phyloP scores from a whole-genome alignment of 192 early-diverging fungal genomes.

The Backusella tarrabulga region DNA sequence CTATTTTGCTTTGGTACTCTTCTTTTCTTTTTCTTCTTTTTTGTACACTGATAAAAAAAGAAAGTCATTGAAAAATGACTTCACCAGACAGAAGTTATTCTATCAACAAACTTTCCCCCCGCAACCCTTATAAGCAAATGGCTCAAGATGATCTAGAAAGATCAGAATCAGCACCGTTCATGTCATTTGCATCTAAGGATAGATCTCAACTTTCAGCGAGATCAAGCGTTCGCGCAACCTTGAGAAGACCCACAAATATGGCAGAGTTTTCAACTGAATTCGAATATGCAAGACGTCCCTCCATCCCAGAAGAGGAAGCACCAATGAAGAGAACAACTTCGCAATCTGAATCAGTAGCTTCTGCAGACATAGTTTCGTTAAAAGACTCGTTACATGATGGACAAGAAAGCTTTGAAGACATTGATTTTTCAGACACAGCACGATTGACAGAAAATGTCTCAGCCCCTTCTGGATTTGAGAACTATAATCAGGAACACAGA shows the following conservation, averaged over 20 bases:
- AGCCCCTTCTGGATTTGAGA: neutral
- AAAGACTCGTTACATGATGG: neutral
- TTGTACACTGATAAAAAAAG: neutral
- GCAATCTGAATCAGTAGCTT: neutral
- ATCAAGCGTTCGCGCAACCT: neutral
- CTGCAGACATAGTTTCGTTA: neutral
- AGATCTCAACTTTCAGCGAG: neutral
- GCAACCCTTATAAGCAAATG: neutral
- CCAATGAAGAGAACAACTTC: neutral
- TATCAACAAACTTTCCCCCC: neutral
- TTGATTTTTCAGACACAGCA: conserved; percentile 30
- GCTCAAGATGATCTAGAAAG: neutral
- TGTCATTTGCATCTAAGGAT: conserved; percentile 3
- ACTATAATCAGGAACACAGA: conserved; percentile 1
- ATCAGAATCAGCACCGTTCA: neutral
- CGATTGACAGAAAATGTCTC: conserved; percentile 22
- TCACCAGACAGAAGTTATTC: neutral
- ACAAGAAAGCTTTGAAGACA: conserved; percentile 2
- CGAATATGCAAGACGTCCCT: conserved; percentile 1
- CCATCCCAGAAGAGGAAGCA: neutral
- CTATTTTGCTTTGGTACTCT: neutral
- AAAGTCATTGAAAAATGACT: conserved; percentile 1
- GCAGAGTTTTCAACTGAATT: conserved; percentile 10
- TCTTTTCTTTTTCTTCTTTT: neutral
- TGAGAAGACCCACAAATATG: neutral